Evolutionary conservation across 2,329 filamentous ascomycete species (phyloP), one percentile per base, ranked within the genome.

Genomic region (Epichloe elymi): DNA sequence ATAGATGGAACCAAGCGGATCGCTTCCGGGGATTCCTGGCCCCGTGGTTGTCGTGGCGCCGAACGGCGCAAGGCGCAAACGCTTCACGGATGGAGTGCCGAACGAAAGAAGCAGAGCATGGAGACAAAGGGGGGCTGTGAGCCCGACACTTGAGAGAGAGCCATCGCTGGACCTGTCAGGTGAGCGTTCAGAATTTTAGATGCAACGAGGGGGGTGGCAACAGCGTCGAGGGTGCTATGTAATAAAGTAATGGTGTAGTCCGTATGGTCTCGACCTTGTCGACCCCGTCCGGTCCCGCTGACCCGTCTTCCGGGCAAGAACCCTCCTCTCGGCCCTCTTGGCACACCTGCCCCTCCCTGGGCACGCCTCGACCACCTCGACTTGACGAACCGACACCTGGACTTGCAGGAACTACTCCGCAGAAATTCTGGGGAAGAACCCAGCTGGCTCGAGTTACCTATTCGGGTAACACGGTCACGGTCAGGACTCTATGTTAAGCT

Each of bases 391-490:
- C 7, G 10, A 10, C 30, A 4, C 8, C 3, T 30, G 15, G 30
- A 49, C 30, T 41, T 41, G 50, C 44, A 51, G 45, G 39, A 45
- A 44, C 45, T 48, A 48, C 49, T 48, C 51, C 48, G 48, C 48
- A 38, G 36, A 51, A 11, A 11, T 37, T 51, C 51, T 42, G 51
- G 51, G 51, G 51, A 53, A 53, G 39, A 17, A 12, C n/a, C 39
- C 12, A 42, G 14, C 11, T 5, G 36, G 46, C 42, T 54, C 52
- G 52, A 49, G 26, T 54, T 54, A 36, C 52, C 49, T 23, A 15
- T 49, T 54, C 33, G 43, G 49, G 52, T 51, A 54, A 49, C 40
- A 54, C 52, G 49, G 46, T 26, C 8, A 30, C 26, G 26, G 26
- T 30, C 26, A 30, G 26, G 26, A 8, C 26, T 30, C 26, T 30